Percentiles rank a stretch among this genome's conserved stretches.
Conservation (phyloP, 1,139 yeast genomes). For the Candida albicans region DNA sequence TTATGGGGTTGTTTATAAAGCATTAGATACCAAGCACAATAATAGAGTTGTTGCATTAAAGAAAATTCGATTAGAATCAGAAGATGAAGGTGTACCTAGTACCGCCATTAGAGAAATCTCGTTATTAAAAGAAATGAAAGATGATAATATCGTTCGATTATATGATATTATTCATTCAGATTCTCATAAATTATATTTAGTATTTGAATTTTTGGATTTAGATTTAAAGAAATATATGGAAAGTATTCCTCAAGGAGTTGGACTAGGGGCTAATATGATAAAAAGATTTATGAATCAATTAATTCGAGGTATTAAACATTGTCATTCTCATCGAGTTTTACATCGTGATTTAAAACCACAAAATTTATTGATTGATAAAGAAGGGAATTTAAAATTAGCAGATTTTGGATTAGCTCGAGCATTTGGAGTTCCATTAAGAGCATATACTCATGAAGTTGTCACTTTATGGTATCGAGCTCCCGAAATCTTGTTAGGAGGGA, state of each 20-base stretch:
- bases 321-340: constrained; percentile 91
- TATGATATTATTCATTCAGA: constrained; percentile 97
- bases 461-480: constrained; percentile 99
- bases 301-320: constrained; percentile 88
- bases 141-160: constrained; percentile 86
- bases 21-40: constrained; percentile 83
- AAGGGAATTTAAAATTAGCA: constrained; percentile 92
- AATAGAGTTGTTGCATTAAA: constrained; percentile 92
- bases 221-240: constrained; percentile 98
- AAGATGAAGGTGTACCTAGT: constrained; percentile 98
- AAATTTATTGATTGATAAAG: constrained; percentile 88
- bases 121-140: constrained; percentile 85
- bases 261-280: constrained; percentile 86
- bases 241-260: constrained; percentile 86
- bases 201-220: constrained; percentile 88
- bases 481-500: constrained; percentile 91
- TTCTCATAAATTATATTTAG: constrained; percentile 88
- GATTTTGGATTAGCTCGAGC: constrained; percentile 98
- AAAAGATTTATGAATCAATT: constrained; percentile 92
- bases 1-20: constrained; percentile 97
- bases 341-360: constrained; percentile 98
- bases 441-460: constrained; percentile 96
- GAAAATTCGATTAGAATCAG: constrained; percentile 92
- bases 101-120: constrained; percentile 98
- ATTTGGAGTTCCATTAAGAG: constrained; percentile 93